These are phyloP conservation scores for Fraxinus floribunda DNA, from an alignment of 305 asterid genomes.

Conservation along the genomic window DNA sequence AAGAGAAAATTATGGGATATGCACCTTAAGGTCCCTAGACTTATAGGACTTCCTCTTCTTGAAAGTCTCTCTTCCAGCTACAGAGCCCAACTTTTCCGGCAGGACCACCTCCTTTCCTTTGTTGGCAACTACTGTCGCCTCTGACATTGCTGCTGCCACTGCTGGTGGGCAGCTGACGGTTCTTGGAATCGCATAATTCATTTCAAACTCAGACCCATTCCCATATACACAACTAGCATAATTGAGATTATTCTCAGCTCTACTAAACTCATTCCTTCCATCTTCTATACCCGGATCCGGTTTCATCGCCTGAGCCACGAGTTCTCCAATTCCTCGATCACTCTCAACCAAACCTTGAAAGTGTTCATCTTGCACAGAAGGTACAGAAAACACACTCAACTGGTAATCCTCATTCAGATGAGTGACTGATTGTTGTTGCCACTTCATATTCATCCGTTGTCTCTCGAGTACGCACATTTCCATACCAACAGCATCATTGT, in stretches of 20 bases:
- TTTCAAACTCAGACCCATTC: slow-evolving; percentile 30
- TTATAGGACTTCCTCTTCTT: slow-evolving; percentile 60
- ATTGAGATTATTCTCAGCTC: slow-evolving; percentile 23
- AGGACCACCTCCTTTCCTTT: slow-evolving; percentile 29
- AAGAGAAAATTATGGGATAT: neutral
- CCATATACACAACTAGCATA: slow-evolving; percentile 27
- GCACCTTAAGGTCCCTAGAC: slow-evolving; percentile 46
- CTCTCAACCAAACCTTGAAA: slow-evolving; percentile 22
- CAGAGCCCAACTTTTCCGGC: slow-evolving; percentile 26
- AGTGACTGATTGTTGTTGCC: slow-evolving; percentile 34
- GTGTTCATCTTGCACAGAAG: slow-evolving; percentile 15
- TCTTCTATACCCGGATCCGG: slow-evolving; percentile 47
- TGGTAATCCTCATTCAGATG: slow-evolving; percentile 34
- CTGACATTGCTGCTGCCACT: slow-evolving; percentile 36
- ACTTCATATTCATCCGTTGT: slow-evolving; percentile 41
- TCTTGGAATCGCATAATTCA: slow-evolving; percentile 42
- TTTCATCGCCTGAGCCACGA: slow-evolving; percentile 42
- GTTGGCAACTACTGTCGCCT: slow-evolving; percentile 12
- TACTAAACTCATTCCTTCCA: slow-evolving; percentile 28
- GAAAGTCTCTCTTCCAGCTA: slow-evolving; percentile 38
- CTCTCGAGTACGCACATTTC: slow-evolving; percentile 51
- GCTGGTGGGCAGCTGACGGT: slow-evolving; percentile 58
- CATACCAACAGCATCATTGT: slow-evolving; percentile 11
- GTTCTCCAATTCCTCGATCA: slow-evolving; percentile 47
- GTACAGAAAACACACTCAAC: slow-evolving; percentile 17